These are phyloP conservation scores for Heimioporus sp. DNA, from an alignment of 768 basidiomycete species.

Conservation along the genomic window DNA sequence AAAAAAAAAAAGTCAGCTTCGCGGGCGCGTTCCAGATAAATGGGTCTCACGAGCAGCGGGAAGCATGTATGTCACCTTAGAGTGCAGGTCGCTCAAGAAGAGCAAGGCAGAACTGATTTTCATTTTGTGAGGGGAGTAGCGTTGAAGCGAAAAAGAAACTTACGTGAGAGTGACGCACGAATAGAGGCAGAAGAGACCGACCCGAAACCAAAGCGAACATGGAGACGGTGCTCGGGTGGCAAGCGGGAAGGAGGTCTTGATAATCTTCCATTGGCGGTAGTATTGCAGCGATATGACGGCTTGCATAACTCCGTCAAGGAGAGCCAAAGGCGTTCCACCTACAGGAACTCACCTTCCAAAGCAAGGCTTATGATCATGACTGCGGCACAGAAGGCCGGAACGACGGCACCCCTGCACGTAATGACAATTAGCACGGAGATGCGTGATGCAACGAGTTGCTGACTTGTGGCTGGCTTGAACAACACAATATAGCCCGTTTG, in stretches of 20 bases:
- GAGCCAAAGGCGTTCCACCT: background rate
- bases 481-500: constrained; percentile 53
- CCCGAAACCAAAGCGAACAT: constrained; percentile 36
- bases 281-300: constrained; percentile 44
- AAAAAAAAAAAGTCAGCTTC: constrained; percentile 5
- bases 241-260: constrained; percentile 42
- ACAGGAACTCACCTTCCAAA: constrained; percentile 42
- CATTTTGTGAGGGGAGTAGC: background rate
- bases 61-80: constrained; percentile 43
- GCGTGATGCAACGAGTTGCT: constrained; percentile 18
- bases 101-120: constrained; percentile 36
- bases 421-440: constrained; percentile 13
- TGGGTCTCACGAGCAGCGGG: constrained; percentile 46
- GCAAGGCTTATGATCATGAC: constrained; percentile 38
- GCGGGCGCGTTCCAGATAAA: background rate
- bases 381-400: constrained; percentile 45
- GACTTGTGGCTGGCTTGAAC: constrained; percentile 36
- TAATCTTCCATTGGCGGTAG: constrained; percentile 37
- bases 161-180: constrained; percentile 44
- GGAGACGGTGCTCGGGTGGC: constrained; percentile 34
- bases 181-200: constrained; percentile 44
- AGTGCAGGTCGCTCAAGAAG: constrained; percentile 30
- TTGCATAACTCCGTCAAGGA: constrained; percentile 17
- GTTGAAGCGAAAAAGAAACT: constrained; percentile 9
- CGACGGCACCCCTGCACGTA: constrained; percentile 29